Conservation (phyloP, 106 monocot genomes). For the Posidonia australis region DNA sequence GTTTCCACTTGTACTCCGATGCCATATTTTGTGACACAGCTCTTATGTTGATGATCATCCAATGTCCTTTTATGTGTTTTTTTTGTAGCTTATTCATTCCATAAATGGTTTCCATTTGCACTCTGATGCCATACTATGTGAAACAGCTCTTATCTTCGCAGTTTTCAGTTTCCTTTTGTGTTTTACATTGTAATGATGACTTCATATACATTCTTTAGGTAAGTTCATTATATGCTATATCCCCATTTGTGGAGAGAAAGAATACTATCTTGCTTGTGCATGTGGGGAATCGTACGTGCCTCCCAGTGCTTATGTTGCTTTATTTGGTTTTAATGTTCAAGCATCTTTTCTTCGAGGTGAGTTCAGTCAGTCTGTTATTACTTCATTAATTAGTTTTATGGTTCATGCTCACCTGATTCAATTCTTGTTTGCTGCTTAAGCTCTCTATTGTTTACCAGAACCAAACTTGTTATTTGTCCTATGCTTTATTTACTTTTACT, state of each 20-base stretch:
- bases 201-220: conserved; percentile 34
- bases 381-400: background rate
- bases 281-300: conserved; percentile 78
- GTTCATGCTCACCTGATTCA: background rate
- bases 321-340: conserved; percentile 78
- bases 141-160: background rate
- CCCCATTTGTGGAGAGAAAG: conserved; percentile 77
- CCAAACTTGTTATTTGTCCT: too few species aligned
- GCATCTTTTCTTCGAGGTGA: conserved; percentile 78
- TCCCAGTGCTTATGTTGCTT: conserved; percentile 81
- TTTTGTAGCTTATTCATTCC: background rate
- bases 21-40: too few species aligned
- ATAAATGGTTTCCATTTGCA: background rate
- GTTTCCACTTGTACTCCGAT: too few species aligned
- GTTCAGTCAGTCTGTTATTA: background rate
- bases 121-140: background rate
- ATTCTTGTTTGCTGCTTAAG: background rate
- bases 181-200: background rate
- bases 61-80: too few species aligned
- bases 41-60: too few species aligned
- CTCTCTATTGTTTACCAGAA: too few species aligned
- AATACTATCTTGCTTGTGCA: conserved; percentile 94
- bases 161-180: background rate
- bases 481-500: too few species aligned
- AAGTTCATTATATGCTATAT: conserved; percentile 74